Conservation (phyloP, 73 alveolate species). For the Uronychia binucleata region DNA sequence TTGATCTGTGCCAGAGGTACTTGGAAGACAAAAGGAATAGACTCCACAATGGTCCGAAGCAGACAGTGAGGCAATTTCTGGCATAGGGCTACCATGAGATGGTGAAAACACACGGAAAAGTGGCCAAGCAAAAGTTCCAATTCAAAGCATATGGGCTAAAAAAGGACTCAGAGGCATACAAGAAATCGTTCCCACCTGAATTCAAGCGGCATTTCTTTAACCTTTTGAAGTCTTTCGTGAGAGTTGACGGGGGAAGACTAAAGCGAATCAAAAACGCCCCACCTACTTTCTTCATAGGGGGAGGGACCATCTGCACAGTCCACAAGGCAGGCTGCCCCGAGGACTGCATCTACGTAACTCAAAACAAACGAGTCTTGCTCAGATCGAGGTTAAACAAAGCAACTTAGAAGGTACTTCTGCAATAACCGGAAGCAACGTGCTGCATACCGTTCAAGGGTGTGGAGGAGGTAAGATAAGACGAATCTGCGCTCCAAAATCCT, state of each 20-base stretch:
- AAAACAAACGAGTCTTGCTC: constrained; percentile 24
- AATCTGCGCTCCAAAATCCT: constrained; percentile 63
- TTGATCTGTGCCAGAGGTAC: constrained; percentile 10
- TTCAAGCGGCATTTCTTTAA: constrained; percentile 77
- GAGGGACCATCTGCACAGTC: constrained; percentile 33
- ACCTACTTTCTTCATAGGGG: constrained; percentile 37
- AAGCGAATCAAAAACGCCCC: constrained; percentile 36
- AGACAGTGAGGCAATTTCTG: constrained; percentile 27
- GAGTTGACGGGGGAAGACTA: not conserved
- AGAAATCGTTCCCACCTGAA: constrained; percentile 66
- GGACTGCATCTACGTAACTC: constrained; percentile 22
- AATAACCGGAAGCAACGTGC: not conserved
- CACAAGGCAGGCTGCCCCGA: constrained; percentile 42
- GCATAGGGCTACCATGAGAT: constrained; percentile 38
- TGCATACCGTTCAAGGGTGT: constrained; percentile 21
- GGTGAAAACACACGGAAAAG: constrained; percentile 1
- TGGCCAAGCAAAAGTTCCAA: constrained; percentile 35
- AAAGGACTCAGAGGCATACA: constrained; percentile 44
- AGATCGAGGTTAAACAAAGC: constrained; percentile 1
- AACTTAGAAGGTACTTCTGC: not conserved
- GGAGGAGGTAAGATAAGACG: constrained; percentile 21
- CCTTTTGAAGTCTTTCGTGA: not conserved
- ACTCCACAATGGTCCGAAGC: constrained; percentile 7
- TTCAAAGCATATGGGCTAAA: constrained; percentile 35
- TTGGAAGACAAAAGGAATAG: constrained; percentile 26